Conservation (phyloP, 2,329 filamentous ascomycete genomes). For the Aspergillus novofumigatus region DNA sequence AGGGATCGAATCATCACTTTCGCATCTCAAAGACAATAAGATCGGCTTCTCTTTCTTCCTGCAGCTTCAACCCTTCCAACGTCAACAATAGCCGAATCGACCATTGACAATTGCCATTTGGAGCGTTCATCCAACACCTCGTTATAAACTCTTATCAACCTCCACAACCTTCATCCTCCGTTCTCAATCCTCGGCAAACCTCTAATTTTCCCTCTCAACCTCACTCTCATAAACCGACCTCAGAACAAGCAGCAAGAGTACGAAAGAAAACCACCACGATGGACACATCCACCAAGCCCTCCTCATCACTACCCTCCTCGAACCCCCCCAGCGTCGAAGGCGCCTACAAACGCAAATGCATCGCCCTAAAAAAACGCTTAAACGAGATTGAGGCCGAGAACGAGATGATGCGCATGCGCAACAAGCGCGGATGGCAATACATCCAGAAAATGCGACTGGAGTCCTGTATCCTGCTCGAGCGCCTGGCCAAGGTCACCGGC, state of each 20-base stretch:
- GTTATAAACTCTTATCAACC: background rate
- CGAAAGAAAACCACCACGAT: conserved; percentile 16
- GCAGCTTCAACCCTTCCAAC: background rate
- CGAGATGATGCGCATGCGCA: conserved; percentile 73
- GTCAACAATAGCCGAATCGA: background rate
- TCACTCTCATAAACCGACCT: background rate
- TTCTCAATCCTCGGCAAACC: background rate
- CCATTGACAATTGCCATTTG: background rate
- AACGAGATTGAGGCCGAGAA: conserved; percentile 90
- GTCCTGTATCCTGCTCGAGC: conserved; percentile 41
- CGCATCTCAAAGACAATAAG: background rate
- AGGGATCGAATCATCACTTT: background rate
- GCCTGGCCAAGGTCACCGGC: conserved; percentile 37
- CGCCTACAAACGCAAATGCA: conserved; percentile 94
- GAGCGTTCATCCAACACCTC: background rate
- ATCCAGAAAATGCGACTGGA: conserved; percentile 84
- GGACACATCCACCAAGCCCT: conserved; percentile 23
- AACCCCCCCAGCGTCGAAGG: conserved; percentile 88
- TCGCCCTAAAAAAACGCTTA: conserved; percentile 86
- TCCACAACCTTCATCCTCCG: background rate
- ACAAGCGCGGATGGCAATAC: conserved; percentile 74
- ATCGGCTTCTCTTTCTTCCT: background rate
- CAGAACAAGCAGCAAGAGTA: background rate
- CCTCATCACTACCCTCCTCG: conserved; percentile 29
- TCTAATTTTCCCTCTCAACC: background rate